Conservation (phyloP, 495 filamentous ascomycete genomes). For the Lophiostoma macrostomum region DNA sequence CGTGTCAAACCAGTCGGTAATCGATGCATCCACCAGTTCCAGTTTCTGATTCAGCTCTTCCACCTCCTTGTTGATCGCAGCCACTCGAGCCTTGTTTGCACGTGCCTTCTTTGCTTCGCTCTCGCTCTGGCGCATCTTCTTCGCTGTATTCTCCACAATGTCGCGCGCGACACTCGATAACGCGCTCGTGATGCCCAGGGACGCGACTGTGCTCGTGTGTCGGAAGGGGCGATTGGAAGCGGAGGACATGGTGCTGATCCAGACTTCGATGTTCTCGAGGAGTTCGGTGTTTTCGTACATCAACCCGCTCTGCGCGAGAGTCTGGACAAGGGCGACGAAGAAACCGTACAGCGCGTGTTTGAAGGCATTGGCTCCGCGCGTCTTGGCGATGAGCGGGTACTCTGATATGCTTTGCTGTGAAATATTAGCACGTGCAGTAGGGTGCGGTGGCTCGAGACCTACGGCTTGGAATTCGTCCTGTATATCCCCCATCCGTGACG, state of each 20-base stretch:
- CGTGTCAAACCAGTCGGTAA: conserved; percentile 81
- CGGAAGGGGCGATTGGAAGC: conserved; percentile 80
- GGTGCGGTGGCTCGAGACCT: conserved; percentile 33
- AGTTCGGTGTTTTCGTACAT: conserved; percentile 72
- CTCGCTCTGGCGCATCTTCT: conserved; percentile 74
- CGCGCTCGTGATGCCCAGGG: conserved; percentile 68
- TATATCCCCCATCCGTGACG: conserved; percentile 66
- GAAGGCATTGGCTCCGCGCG: conserved; percentile 68
- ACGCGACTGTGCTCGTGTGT: conserved; percentile 83
- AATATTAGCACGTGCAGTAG: conserved; percentile 32
- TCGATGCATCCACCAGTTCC: conserved; percentile 59
- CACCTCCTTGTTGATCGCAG: conserved; percentile 64
- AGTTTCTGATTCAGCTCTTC: conserved; percentile 63
- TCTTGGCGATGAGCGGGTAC: conserved; percentile 86
- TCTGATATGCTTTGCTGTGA: conserved; percentile 70
- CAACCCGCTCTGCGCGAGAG: conserved; percentile 69
- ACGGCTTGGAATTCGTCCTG: conserved; percentile 76
- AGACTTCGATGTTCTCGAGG: conserved; percentile 79
- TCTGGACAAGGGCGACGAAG: conserved; percentile 66
- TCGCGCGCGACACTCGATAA: conserved; percentile 63
- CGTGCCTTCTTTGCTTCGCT: conserved; percentile 73
- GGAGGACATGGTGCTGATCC: conserved; percentile 83
- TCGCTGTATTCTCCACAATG: conserved; percentile 65
- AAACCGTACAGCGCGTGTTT: conserved; percentile 73
- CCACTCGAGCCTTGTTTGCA: conserved; percentile 69